These are phyloP conservation scores for Sordariomycetes sp. DNA, from an alignment of 2,329 filamentous ascomycete genomes.

Conservation along the genomic window DNA sequence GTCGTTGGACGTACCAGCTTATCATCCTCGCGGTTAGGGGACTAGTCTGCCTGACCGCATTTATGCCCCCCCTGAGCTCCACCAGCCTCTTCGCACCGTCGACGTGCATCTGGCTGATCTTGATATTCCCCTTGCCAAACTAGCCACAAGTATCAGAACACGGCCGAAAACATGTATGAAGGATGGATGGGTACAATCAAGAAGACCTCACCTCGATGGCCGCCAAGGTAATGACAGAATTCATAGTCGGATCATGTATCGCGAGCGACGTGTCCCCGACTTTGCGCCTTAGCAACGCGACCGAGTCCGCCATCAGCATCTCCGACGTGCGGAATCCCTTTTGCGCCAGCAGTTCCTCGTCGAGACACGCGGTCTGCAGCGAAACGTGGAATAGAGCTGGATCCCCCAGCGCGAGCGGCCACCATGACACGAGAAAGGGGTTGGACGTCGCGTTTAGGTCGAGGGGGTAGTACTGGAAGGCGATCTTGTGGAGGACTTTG, in stretches of 20 bases:
- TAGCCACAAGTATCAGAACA: slow-evolving; percentile 11
- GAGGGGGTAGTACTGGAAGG: slow-evolving; percentile 46
- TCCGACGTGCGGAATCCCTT: slow-evolving; percentile 40
- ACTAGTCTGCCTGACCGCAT: slow-evolving; percentile 28
- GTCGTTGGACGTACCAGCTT: slow-evolving; percentile 26
- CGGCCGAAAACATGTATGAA: no score
- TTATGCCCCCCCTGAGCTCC: slow-evolving; percentile 34
- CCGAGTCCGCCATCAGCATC: slow-evolving; percentile 42
- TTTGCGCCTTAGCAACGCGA: slow-evolving; percentile 35
- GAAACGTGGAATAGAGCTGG: slow-evolving; percentile 45
- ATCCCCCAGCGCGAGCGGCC: slow-evolving; percentile 41
- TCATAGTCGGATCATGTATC: slow-evolving; percentile 39
- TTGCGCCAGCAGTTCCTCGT: slow-evolving; percentile 36
- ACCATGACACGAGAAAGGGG: slow-evolving; percentile 46
- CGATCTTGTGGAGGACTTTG: slow-evolving; percentile 42
- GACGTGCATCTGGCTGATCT: slow-evolving; percentile 31
- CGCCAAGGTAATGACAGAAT: slow-evolving; percentile 42
- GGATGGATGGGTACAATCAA: neutral
- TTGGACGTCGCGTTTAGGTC: slow-evolving; percentile 38
- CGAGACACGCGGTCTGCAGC: slow-evolving; percentile 42
- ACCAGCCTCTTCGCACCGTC: slow-evolving; percentile 35
- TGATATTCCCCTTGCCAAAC: slow-evolving; percentile 38
- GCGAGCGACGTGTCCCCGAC: slow-evolving; percentile 30
- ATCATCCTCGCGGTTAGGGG: slow-evolving; percentile 42
- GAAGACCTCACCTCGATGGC: slow-evolving; percentile 35